phyloP scores from a whole-genome alignment of 1,284 basidiomycete genomes.

The Cutaneotrichosporon mucoides region DNA sequence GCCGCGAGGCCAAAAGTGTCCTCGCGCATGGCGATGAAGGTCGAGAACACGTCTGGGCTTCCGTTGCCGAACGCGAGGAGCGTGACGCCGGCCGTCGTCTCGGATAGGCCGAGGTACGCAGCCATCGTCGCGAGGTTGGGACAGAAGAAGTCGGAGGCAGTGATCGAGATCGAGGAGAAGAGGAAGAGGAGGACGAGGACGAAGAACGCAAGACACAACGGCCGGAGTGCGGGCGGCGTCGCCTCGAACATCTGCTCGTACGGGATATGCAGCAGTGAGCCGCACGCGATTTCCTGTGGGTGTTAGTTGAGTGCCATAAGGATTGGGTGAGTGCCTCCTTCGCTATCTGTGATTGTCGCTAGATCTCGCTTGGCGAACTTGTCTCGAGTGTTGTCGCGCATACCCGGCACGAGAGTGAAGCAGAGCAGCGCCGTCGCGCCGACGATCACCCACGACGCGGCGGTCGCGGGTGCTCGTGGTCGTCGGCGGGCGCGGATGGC shows the following conservation, averaged over 20 bases:
- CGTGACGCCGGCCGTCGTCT: slow-evolving; percentile 87
- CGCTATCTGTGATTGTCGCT: background rate
- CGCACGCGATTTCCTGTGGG: background rate
- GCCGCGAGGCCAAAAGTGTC: slow-evolving; percentile 85
- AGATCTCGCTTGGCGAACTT: background rate
- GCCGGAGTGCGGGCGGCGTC: slow-evolving; percentile 14
- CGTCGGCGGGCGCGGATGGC: background rate
- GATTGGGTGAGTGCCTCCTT: background rate
- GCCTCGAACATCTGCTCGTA: slow-evolving; percentile 8
- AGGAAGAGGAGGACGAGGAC: slow-evolving; percentile 54
- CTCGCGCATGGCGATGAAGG: slow-evolving; percentile 85
- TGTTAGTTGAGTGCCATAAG: background rate
- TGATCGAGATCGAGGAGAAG: slow-evolving; percentile 72
- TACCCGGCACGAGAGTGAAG: background rate
- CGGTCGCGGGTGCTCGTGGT: background rate
- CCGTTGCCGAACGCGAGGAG: slow-evolving; percentile 92
- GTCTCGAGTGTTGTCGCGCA: background rate
- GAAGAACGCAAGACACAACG: slow-evolving; percentile 34
- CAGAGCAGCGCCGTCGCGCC: slow-evolving; percentile 1
- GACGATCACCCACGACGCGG: slow-evolving; percentile 4
- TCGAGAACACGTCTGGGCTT: slow-evolving; percentile 88
- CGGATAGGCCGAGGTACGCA: slow-evolving; percentile 72
- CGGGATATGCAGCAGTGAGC: slow-evolving; percentile 16
- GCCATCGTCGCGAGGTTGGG: slow-evolving; percentile 87
- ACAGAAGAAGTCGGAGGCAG: slow-evolving; percentile 91